A percentile compares a stretch with the other conserved stretches of the same genome.
Evolutionary conservation across 306 rosid genomes (phyloP).

Genomic region (Castanea crenata): DNA sequence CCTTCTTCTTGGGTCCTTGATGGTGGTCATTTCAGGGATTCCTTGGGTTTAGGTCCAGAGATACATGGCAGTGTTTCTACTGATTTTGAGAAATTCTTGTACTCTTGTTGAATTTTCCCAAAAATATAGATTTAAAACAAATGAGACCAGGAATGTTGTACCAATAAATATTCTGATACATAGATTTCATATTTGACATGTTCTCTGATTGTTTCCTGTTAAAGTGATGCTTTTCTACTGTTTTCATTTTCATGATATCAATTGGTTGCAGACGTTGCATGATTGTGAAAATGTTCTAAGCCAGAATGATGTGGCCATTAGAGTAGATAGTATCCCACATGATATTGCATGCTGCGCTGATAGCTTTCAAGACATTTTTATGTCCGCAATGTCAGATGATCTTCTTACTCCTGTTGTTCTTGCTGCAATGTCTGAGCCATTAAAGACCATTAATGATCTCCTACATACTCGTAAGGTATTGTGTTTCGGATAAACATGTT

Average conservation of each 20-base stretch:
- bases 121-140: neutral
- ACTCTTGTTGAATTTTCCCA: neutral
- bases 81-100: neutral
- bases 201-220: neutral
- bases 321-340: slow-evolving; percentile 55
- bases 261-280: slow-evolving; percentile 66
- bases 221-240: neutral
- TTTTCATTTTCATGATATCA: slow-evolving; percentile 20
- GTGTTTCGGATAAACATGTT: neutral
- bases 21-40: neutral
- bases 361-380: slow-evolving; percentile 50
- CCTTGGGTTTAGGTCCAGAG: neutral
- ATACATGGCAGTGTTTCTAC: neutral
- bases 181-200: neutral
- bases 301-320: slow-evolving; percentile 54
- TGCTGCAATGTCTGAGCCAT: slow-evolving; percentile 82
- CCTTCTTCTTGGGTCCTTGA: neutral
- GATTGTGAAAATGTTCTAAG: slow-evolving; percentile 71
- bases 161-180: neutral
- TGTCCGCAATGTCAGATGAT: slow-evolving; percentile 89
- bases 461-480: slow-evolving; percentile 83
- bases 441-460: slow-evolving; percentile 82
- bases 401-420: slow-evolving; percentile 83
- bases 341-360: slow-evolving; percentile 46
- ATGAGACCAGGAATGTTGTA: neutral